A percentile compares a stretch with the other conserved stretches of the same genome.
These are phyloP conservation scores for Fonticula alba DNA, from an alignment of 78 protist species.

Conservation along the genomic window DNA sequence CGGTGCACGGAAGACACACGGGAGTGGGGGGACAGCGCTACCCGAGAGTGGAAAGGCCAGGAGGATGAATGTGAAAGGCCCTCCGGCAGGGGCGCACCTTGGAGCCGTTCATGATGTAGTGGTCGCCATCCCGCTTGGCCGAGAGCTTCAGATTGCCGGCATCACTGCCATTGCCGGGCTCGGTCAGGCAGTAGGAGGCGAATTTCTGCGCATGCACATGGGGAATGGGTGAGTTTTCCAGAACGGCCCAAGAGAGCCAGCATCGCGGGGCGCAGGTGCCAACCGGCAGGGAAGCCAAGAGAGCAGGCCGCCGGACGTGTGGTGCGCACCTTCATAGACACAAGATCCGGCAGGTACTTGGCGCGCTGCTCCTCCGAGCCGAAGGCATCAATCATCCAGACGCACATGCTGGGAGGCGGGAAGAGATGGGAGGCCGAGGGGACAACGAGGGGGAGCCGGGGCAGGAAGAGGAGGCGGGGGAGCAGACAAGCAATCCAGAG, in stretches of 20 bases:
- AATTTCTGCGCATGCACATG: slow-evolving; percentile 4
- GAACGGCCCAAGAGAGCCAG: neutral
- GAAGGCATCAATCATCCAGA: slow-evolving; percentile 60
- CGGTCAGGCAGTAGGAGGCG: slow-evolving; percentile 70
- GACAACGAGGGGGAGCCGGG: neutral
- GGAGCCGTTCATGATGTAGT: slow-evolving; percentile 56
- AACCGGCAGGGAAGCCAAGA: neutral
- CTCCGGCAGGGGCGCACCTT: slow-evolving; percentile 15
- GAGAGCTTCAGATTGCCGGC: slow-evolving; percentile 61
- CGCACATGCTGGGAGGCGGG: slow-evolving; percentile 54
- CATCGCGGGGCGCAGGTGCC: neutral
- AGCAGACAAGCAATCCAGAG: too few relatives aligned
- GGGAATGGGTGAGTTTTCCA: too few relatives aligned
- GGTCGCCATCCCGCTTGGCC: slow-evolving; percentile 42
- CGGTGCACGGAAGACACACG: too few relatives aligned
- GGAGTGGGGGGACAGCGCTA: too few relatives aligned
- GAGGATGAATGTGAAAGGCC: too few relatives aligned
- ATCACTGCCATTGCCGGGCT: slow-evolving; percentile 70
- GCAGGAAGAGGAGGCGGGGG: too few relatives aligned
- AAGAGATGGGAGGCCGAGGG: slow-evolving; percentile 2
- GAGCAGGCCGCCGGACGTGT: neutral
- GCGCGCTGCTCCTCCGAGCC: slow-evolving; percentile 45
- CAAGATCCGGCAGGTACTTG: slow-evolving; percentile 30
- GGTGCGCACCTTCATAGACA: slow-evolving; percentile 13
- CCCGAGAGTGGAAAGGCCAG: neutral